Percentiles rank a stretch among this genome's conserved stretches.
phyloP scores from a whole-genome alignment of 495 filamentous ascomycete genomes.

The Penicillium subrubescens region DNA sequence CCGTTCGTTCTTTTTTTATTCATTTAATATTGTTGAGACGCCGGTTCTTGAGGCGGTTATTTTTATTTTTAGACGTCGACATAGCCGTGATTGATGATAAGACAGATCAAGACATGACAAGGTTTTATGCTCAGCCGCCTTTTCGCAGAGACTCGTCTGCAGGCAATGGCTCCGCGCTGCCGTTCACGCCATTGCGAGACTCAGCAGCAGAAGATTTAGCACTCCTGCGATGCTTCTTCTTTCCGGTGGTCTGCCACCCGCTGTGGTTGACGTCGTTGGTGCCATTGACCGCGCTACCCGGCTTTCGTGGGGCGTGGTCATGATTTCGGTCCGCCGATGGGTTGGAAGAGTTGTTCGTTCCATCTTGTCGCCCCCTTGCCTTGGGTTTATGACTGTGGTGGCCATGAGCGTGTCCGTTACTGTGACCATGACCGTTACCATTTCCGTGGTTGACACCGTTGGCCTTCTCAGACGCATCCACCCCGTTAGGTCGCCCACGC shows the following conservation, averaged over 20 bases:
- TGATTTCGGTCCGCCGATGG: constrained; percentile 27
- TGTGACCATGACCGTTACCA: background rate
- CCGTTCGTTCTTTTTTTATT: background rate
- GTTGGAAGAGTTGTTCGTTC: constrained; percentile 24
- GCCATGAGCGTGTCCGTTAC: background rate
- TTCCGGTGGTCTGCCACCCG: constrained; percentile 49
- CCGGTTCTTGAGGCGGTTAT: background rate
- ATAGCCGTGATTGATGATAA: background rate
- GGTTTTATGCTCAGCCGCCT: constrained; percentile 41
- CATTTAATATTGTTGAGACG: background rate
- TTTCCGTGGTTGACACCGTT: constrained; percentile 34
- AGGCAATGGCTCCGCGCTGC: constrained; percentile 45
- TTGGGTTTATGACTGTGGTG: constrained; percentile 33
- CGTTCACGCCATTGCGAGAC: constrained; percentile 26
- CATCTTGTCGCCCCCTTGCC: constrained; percentile 38
- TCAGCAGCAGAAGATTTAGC: constrained; percentile 38
- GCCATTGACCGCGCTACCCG: constrained; percentile 30
- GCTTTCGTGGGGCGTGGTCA: constrained; percentile 35
- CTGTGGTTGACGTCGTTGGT: constrained; percentile 32
- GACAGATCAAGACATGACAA: background rate
- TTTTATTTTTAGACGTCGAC: background rate
- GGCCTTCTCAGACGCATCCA: constrained; percentile 37
- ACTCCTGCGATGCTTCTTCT: constrained; percentile 50
- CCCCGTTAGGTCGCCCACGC: constrained; percentile 35
- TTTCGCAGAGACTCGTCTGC: constrained; percentile 53